Percentiles rank a stretch among this genome's conserved stretches.
Evolutionary conservation across 495 filamentous ascomycete genomes (phyloP).

Genomic region (Paragyromitra xinjiangensis): DNA sequence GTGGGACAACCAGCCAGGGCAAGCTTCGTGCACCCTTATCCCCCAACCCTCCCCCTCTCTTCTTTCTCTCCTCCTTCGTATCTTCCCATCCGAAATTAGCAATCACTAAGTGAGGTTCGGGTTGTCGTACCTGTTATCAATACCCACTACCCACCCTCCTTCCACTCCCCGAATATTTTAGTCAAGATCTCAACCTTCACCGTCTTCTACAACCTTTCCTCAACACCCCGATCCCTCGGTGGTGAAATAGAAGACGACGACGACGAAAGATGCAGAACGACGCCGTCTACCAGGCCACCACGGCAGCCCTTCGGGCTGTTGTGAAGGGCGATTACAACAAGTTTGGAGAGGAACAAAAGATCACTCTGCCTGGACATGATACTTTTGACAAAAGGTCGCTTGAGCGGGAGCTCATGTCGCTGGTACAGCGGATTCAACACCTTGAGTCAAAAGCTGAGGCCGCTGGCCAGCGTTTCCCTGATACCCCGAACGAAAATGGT

Average conservation of each 20-base stretch:
- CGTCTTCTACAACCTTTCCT: conserved; percentile 33
- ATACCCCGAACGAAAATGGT: conserved; percentile 58
- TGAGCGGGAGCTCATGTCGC: conserved; percentile 62
- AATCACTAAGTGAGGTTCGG: conserved; percentile 41
- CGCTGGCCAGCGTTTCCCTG: conserved; percentile 57
- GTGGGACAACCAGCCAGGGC: conserved; percentile 32
- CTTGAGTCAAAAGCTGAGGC: conserved; percentile 62
- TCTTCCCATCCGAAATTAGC: conserved; percentile 45
- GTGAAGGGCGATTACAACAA: conserved; percentile 54
- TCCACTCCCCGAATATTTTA: conserved; percentile 29
- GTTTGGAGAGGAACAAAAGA: conserved; percentile 52
- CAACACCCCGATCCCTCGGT: conserved; percentile 51
- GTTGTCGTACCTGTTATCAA: conserved; percentile 50
- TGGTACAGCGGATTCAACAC: conserved; percentile 62
- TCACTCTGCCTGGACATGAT: conserved; percentile 62
- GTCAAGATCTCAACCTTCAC: conserved; percentile 37
- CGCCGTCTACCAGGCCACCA: conserved; percentile 56
- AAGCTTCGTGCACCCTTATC: conserved; percentile 40
- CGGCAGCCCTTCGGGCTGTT: conserved; percentile 52
- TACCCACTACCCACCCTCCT: conserved; percentile 11
- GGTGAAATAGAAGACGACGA: conserved; percentile 41
- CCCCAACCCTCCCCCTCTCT: conserved; percentile 34
- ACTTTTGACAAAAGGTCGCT: conserved; percentile 61
- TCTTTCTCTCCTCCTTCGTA: conserved; percentile 44
- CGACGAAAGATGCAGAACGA: conserved; percentile 56